phyloP scores from a whole-genome alignment of 1,284 basidiomycete species.

The Rhodotorula mucilaginosa region DNA sequence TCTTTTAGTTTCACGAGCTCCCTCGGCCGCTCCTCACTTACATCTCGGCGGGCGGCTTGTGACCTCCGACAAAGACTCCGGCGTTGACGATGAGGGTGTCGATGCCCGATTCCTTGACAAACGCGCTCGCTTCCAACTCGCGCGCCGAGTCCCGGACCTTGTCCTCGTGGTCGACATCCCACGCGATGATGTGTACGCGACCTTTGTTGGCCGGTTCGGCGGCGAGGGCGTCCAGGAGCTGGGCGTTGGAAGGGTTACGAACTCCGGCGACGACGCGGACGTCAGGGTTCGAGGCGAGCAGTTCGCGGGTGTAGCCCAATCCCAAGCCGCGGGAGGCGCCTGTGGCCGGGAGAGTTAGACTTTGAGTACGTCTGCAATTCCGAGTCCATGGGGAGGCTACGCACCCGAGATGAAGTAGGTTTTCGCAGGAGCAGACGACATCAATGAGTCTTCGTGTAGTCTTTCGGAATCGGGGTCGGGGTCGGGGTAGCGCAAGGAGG shows the following conservation, averaged over 20 bases:
- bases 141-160: slow-evolving; percentile 9
- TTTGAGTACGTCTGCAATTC: too few species aligned
- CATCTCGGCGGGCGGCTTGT: slow-evolving; percentile 12
- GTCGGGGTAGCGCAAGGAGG: not conserved
- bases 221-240: slow-evolving; percentile 23
- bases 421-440: not conserved
- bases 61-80: slow-evolving; percentile 18
- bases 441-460: not conserved
- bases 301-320: slow-evolving; percentile 21
- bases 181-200: slow-evolving; percentile 11
- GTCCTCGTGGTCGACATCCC: slow-evolving; percentile 20
- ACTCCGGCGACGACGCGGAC: slow-evolving; percentile 26
- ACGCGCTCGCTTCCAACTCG: not conserved
- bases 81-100: slow-evolving; percentile 27
- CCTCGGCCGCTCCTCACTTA: not conserved
- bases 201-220: slow-evolving; percentile 9
- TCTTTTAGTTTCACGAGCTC: not conserved
- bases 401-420: slow-evolving; percentile 28
- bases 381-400: not conserved
- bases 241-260: slow-evolving; percentile 23
- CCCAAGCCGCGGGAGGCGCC: slow-evolving; percentile 35
- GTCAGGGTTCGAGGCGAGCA: slow-evolving; percentile 12
- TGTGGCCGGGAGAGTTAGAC: not conserved
- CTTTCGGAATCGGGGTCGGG: not conserved
- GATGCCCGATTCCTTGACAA: slow-evolving; percentile 5